Base-by-base conservation (phyloP, 2,329 filamentous ascomycete genomes). In the Cordyceps farinosa region DNA sequence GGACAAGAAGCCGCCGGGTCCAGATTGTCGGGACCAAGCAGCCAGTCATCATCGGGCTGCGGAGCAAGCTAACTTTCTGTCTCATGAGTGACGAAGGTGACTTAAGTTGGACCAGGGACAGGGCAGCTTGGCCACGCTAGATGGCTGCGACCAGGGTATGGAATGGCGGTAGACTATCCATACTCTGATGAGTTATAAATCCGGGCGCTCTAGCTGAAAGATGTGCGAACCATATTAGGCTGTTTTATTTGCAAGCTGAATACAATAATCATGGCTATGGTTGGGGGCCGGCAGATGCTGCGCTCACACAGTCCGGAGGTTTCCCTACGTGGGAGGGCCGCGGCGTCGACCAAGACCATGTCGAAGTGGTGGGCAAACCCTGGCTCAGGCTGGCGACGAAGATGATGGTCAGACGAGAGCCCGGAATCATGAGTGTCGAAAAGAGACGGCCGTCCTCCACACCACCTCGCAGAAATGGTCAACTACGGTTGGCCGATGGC, bases 401-500 rank as follows among this genome's bases (percentile, higher is more conserved):
- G 7, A 32, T 36, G 44, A n/a, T 30, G 38, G 13, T 38, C 17
- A 30, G 42, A 29, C 22, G 15, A 32, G 22, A 52, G 5, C 7
- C 30, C 7, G 9, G 8, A 50, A 51, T 44, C 22, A 27, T 36
- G 22, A 42, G 45, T 29, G 56, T 59, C 17, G 17, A 59, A 27
- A 42, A 29, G 30, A 38, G 22, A 45, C 36, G 22, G 40, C 32
- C 4, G 3, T 27, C 29, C n/a, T 36, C 44, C 60, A 48, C 52
- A 56, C 52, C 60, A 62, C 53, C 60, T 36, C n/a, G 27, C 34
- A 42, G 52, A 56, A 42, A 50, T 56, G 27, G 29, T 30, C 44
- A 44, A 34, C 63, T 44, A 32, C 63, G 47, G 64, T 62, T 77
- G 72, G 77, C 71, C 73, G 70, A 73, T 71, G 72, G 74, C 77